A percentile compares a stretch with the other conserved stretches of the same genome.
phyloP scores from a whole-genome alignment of 108 stramenopile species.

The Asterionellopsis glacialis region DNA sequence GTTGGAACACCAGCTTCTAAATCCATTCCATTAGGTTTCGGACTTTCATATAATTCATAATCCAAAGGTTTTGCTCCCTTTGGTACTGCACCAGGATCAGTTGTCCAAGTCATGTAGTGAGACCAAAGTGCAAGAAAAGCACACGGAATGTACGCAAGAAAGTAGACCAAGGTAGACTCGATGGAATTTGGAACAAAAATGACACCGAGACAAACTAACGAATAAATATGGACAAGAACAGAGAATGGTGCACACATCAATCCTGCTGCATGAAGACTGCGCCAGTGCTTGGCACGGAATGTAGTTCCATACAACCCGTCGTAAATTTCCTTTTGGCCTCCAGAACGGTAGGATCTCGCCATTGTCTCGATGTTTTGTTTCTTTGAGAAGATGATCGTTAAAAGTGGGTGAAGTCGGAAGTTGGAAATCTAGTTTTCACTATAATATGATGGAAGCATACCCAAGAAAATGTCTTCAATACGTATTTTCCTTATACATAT shows the following conservation, averaged over 20 bases:
- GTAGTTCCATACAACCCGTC: conserved; percentile 28
- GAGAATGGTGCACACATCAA: conserved; percentile 46
- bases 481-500: too few species aligned
- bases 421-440: too few species aligned
- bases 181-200: conserved; percentile 36
- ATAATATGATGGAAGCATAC: too few species aligned
- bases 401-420: too few species aligned
- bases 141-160: conserved; percentile 42
- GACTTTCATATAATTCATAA: conserved; percentile 8
- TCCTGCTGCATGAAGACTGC: conserved; percentile 62
- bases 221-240: conserved; percentile 52
- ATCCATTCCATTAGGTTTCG: too few species aligned
- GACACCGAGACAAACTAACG: conserved; percentile 27
- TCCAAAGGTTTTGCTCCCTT: conserved; percentile 73
- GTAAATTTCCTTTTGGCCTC: too few species aligned
- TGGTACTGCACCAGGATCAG: conserved; percentile 81
- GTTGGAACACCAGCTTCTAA: too few species aligned
- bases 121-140: conserved; percentile 42
- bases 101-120: conserved; percentile 58
- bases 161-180: conserved; percentile 28
- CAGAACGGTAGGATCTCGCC: too few species aligned
- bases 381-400: too few species aligned
- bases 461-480: too few species aligned
- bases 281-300: conserved; percentile 49
- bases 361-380: too few species aligned